phyloP scores from a whole-genome alignment of 176 grass and related monocot species.

The Eragrostis nindensis region DNA sequence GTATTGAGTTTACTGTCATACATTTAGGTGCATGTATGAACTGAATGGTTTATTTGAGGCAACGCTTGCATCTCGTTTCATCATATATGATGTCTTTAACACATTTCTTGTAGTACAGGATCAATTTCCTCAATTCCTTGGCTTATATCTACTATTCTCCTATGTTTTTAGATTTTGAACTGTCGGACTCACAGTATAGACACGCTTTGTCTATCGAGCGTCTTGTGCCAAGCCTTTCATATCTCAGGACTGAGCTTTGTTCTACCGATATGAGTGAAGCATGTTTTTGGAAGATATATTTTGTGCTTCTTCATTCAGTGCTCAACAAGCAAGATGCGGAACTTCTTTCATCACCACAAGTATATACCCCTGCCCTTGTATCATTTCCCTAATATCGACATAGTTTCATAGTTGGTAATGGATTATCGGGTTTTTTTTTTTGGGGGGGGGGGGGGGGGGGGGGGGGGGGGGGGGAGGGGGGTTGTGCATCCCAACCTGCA shows the following conservation, averaged over 20 bases:
- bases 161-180: slow-evolving; percentile 63
- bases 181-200: slow-evolving; percentile 66
- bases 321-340: slow-evolving; percentile 60
- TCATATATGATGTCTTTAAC: background rate
- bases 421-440: slow-evolving; percentile 28
- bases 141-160: slow-evolving; percentile 35
- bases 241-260: slow-evolving; percentile 66
- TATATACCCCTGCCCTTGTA: slow-evolving; percentile 36
- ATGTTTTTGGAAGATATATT: slow-evolving; percentile 91
- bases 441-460: no score
- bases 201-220: slow-evolving; percentile 66
- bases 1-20: slow-evolving; percentile 25
- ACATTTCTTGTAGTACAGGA: background rate
- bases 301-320: slow-evolving; percentile 74
- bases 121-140: slow-evolving; percentile 6
- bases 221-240: slow-evolving; percentile 63
- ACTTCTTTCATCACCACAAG: slow-evolving; percentile 67
- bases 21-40: slow-evolving; percentile 1
- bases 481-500: slow-evolving; percentile 14
- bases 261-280: slow-evolving; percentile 69
- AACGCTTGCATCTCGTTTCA: slow-evolving; percentile 13
- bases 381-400: background rate
- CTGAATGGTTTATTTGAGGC: background rate
- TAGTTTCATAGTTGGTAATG: background rate
- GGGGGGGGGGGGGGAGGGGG: no score